Base-by-base conservation (phyloP, 106 monocot genomes). In the Amphibolis antarctica region DNA sequence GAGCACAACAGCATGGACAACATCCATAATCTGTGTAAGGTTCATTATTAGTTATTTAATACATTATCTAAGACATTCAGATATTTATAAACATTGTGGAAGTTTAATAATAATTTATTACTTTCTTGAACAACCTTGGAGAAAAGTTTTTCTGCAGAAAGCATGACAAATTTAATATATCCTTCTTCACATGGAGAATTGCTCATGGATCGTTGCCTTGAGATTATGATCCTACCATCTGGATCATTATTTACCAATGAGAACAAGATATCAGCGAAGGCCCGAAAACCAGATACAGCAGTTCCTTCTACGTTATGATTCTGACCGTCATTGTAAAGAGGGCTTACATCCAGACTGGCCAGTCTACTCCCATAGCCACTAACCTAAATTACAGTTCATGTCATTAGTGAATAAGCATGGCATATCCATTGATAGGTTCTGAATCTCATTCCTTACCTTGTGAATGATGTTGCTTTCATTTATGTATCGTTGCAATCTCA, bases 111-210 rank as follows among this genome's bases (percentile, higher is more conserved):
- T 59, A 9, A 59, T 3, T 59, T 29, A 24, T 59, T 59, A 36
- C 17, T 14, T 64, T 28, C 9, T 31, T 44, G 5, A 17, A 43
- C 62, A 25, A 96, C 94, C 86, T 96, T 84, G n/a, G 83, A 82
- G 75, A 96, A 96, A 46, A 96, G 81, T 67, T 60, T 84, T 26
- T 89, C 84, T 53, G 84, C 90, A 69, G 79, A 86, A 55, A 96
- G 96, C 96, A 96, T 96, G 53, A 96, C 79, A 80, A 84, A 90
- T 71, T 96, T 96, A 51, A 96, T 55, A 67, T 76, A 75, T 44
- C 62, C 77, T 69, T 86, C 94, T 62, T 78, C 83, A 51, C 42
- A 11, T 46, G 66, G 69, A 49, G 58, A 77, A 53, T n/a, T 45
- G 49, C 46, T 50, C n/a, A 43, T 24, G 1, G 59, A 27, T 46